Base-by-base conservation (phyloP, 2,329 filamentous ascomycete genomes). In the Fusarium paranaense region DNA sequence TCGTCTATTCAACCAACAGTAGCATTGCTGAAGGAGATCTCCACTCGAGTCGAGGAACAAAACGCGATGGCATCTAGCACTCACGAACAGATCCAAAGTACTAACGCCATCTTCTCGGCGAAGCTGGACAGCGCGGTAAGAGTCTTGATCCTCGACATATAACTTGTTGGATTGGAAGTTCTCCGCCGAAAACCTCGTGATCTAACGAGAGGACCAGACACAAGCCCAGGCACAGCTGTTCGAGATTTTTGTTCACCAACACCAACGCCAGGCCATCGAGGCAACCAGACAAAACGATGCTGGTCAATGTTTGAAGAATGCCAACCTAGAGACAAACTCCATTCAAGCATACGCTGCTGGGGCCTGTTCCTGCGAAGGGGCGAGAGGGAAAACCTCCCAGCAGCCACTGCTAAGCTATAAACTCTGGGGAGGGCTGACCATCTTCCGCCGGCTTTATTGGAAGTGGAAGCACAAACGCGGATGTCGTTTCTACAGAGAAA, bases 11-110 rank as follows among this genome's bases (percentile, higher is more conserved):
- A 50, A 14, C 16, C 11, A 0, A 57, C 11, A n/a, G 6, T 2
- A 0, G 20, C 14, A 1, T 9, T 25, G 13, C 0, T 67, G 7
- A 5, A n/a, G 2, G 6, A 1, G 5, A 25, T 35, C 7, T 42
- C 25, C 10, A 4, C 57, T 60, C 38, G 11, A 18, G n/a, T 47
- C 27, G 10, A 25, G 7, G n/a, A 61, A 9, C 30, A 47, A 3
- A 37, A 14, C 9, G 16, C 35, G 35, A 37, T 37, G 16, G 7
- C 35, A 37, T 13, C 13, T 18, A 37, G 35, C 35, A 37, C 14
- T 18, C 35, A 37, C 35, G 35, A 18, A 18, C 16, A 18, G 35
- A 37, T 37, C 35, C 35, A 37, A 37, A 37, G 16, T 4, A 18
- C 8, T 4, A 37, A 14, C 7, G 18, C 16, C 13, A 18, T 6